Conservation (phyloP, 2,329 filamentous ascomycete genomes). For the Leptosphaerulina australis region DNA sequence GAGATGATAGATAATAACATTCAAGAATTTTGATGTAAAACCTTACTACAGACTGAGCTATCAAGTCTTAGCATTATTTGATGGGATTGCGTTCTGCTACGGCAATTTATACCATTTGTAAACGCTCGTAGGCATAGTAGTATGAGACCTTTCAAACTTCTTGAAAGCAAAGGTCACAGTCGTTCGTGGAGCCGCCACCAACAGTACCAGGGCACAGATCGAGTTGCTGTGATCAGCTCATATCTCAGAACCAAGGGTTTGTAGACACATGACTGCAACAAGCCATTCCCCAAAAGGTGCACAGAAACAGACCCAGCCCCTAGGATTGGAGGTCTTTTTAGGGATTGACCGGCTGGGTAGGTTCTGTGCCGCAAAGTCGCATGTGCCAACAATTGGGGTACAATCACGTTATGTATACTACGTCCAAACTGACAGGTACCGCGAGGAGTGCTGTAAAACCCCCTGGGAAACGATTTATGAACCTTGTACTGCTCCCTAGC, state of each 20-base stretch:
- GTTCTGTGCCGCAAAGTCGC: background rate
- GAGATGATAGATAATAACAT: too few relatives aligned
- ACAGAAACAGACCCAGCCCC: background rate
- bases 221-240: background rate
- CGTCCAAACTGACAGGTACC: too few relatives aligned
- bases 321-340: background rate
- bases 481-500: too few relatives aligned
- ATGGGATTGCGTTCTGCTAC: background rate
- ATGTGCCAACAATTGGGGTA: background rate
- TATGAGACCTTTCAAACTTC: background rate
- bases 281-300: background rate
- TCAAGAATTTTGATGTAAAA: too few relatives aligned
- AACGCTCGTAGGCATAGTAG: background rate
- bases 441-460: too few relatives aligned
- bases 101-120: background rate
- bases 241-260: background rate
- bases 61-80: too few relatives aligned
- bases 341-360: background rate
- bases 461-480: too few relatives aligned
- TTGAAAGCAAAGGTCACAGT: background rate
- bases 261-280: background rate
- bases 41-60: too few relatives aligned
- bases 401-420: too few relatives aligned
- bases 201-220: background rate
- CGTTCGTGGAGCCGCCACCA: background rate